Base-by-base conservation (phyloP, 257 asterid genomes). In the Paulownia fortunei region DNA sequence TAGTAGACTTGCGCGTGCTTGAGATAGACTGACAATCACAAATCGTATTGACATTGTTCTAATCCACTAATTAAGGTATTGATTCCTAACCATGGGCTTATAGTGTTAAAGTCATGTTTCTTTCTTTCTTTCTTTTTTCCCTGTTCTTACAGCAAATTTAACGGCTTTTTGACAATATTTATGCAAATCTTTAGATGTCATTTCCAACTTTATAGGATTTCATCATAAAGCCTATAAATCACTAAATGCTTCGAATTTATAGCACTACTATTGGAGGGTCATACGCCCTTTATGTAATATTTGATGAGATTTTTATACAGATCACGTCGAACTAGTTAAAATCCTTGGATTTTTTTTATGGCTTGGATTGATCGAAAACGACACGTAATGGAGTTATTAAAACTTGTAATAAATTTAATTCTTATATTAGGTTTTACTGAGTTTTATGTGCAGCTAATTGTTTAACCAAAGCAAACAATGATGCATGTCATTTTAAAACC, bases 11-110 rank as follows among this genome's bases (percentile, higher is more conserved):
- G 82, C 71, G 87, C 81, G 82, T 74, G 83, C 75, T 16, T 21
- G 30, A 16, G 26, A 36, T 18, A 6, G 4, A 8, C 1, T 72
- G 80, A 81, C 21, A 76, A 73, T 81, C 83, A 76, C 76, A 55
- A 61, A 59, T 76, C 56, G 72, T n/a, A 2, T 68, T 61, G 74
- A 73, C 78, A 12, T 80, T 63, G 69, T 61, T 59, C 64, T 63
- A 63, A 77, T 73, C 89, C 79, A 73, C 79, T 70, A 74, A 85
- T 69, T 70, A 60, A 37, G 61, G 41, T 59, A 44, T 79, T 68
- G 75, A 80, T 67, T 65, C 41, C 37, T 80, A 59, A 36, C 77
- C 72, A 27, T 63, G 63, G 54, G 52, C 74, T 27, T 70, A 16
- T 42, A 59, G 3, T n/a, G 39, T 49, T 15, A 1, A 5, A 54